These are phyloP conservation scores for Kuraishia capsulata DNA, from an alignment of 805 yeast species.

Conservation along the genomic window DNA sequence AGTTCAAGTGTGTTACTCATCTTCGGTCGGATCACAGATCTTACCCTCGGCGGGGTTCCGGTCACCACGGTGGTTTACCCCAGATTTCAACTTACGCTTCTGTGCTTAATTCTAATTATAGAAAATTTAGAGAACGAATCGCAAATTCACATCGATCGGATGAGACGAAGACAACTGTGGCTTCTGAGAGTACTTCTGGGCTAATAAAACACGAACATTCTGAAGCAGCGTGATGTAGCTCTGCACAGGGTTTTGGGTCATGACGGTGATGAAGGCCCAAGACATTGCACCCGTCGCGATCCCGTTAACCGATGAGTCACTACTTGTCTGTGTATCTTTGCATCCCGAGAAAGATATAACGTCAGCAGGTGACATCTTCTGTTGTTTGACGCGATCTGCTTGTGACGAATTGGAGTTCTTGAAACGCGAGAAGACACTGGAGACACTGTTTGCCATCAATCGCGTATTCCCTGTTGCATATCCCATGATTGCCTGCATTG, in stretches of 20 bases:
- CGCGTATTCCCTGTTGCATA: constrained; percentile 44
- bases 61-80: no score
- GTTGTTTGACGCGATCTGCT: constrained; percentile 29
- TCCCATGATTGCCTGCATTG: constrained; percentile 41
- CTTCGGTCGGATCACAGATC: no score
- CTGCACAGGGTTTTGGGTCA: constrained; percentile 53
- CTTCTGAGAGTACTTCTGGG: constrained; percentile 63
- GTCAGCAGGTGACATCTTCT: constrained; percentile 61
- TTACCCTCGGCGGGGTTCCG: no score
- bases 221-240: constrained; percentile 61
- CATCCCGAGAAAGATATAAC: constrained; percentile 67
- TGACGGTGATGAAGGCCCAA: constrained; percentile 55
- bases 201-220: constrained; percentile 56
- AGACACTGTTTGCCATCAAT: constrained; percentile 32
- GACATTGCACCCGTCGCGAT: constrained; percentile 71
- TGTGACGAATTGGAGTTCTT: constrained; percentile 22
- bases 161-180: constrained; percentile 79
- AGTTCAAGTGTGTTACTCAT: no score
- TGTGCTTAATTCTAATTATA: not conserved
- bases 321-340: constrained; percentile 63
- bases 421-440: constrained; percentile 19
- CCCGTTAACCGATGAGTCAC: constrained; percentile 62
- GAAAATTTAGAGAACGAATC: constrained; percentile 22
- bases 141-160: constrained; percentile 54
- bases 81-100: no score